Conservation (phyloP, 805 yeast species). For the Wickerhamiella vanderwaltii region DNA sequence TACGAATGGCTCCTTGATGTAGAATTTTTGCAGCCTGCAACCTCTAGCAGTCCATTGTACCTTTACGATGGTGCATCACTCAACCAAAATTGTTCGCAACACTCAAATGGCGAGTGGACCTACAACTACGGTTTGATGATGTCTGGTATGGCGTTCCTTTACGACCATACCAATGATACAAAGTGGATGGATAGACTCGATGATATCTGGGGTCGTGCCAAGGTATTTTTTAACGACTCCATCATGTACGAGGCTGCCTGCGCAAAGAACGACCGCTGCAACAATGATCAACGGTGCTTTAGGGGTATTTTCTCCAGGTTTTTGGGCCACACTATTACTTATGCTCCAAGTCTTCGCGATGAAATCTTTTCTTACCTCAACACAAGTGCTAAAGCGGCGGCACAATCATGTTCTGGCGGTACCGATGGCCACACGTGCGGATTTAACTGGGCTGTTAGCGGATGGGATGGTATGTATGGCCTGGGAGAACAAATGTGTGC, state of each 20-base stretch:
- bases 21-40: constrained; percentile 33
- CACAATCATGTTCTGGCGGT: constrained; percentile 70
- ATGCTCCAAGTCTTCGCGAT: constrained; percentile 44
- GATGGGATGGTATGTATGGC: constrained; percentile 61
- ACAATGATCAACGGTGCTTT: constrained; percentile 65
- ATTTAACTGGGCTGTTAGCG: constrained; percentile 45
- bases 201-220: constrained; percentile 36
- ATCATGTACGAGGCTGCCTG: constrained; percentile 65
- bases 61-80: constrained; percentile 68
- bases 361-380: constrained; percentile 36
- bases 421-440: constrained; percentile 76
- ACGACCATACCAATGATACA: constrained; percentile 46
- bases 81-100: constrained; percentile 34
- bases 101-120: constrained; percentile 53
- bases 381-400: constrained; percentile 57
- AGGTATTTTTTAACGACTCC: constrained; percentile 39
- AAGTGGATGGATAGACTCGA: constrained; percentile 47
- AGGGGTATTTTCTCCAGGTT: constrained; percentile 58
- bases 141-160: constrained; percentile 57
- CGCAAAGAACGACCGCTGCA: constrained; percentile 43
- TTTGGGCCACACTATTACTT: constrained; percentile 47
- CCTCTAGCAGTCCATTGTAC: constrained; percentile 18
- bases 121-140: constrained; percentile 61
- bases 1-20: constrained; percentile 59
- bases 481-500: constrained; percentile 80